Base-by-base conservation (phyloP, 2,329 filamentous ascomycete species). In the Neonectria hederae region DNA sequence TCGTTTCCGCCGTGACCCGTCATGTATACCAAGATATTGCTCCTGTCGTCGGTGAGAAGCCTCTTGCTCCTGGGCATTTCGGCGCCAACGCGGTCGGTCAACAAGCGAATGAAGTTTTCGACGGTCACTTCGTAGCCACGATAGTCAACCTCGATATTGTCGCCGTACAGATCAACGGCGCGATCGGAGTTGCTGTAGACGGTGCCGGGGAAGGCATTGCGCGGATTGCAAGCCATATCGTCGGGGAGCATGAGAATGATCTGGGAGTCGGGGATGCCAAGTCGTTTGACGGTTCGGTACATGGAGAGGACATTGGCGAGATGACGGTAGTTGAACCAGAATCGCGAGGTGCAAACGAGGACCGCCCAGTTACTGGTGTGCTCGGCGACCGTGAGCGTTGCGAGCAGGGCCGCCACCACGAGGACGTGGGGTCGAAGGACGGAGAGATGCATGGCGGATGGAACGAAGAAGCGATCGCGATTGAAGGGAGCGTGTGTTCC, bases 241-340 rank as follows among this genome's bases (percentile, higher is more conserved):
- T 99, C 96, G 22, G 96, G 96, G n/a, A 99, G 89, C 94, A 99
- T 98, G 71, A 99, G 91, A 78, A 99, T 98, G 81, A 99, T 99
- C 79, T 99, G 96, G 55, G 93, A 97, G 81, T 99, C 96, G 38
- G 96, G 96, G 65, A 99, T 99, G 52, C 96, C 96, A 40, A 99
- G 89, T 13, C 96, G 92, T 83, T 99, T 99, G 68, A 99, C 96
- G 62, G 96, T 99, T 63, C 96, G 93, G 82, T 99, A 99, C 68
- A 99, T 90, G 64, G 95, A 97, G 65, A 99, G 89, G 19, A 97
- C 96, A 82, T 99, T 99, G 79, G 96, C 94, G 56, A 99, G 90
- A 80, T 99, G 96, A 62, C 96, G 92, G 81, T 99, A 99, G 83
- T 99, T 99, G 89, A 99, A 99, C 96, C 96, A 99, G 86, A 99